These are phyloP conservation scores for Alternaria triticina DNA, from an alignment of 2,329 filamentous ascomycete species.

Conservation along the genomic window DNA sequence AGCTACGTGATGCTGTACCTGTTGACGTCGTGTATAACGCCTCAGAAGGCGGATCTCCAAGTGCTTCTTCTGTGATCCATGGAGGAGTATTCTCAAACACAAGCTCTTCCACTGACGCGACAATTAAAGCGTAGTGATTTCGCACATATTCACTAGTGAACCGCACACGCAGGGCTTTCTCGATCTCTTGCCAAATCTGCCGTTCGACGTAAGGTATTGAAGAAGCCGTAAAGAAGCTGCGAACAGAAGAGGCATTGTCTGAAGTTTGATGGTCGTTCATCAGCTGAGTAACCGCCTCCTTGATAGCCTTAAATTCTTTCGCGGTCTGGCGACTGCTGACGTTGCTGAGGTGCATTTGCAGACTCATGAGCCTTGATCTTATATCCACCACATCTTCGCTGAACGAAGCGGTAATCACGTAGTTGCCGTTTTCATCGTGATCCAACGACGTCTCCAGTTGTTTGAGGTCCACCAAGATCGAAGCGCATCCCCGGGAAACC, in stretches of 20 bases:
- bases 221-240: not conserved
- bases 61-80: too few relatives aligned
- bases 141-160: too few relatives aligned
- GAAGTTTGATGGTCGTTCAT: accelerated
- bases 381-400: not conserved
- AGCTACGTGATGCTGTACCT: too few relatives aligned
- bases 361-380: not conserved
- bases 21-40: too few relatives aligned
- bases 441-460: accelerated
- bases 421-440: not conserved
- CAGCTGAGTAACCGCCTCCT: not conserved
- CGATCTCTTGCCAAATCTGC: too few relatives aligned
- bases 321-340: not conserved
- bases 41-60: too few relatives aligned
- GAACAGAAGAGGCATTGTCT: not conserved
- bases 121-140: too few relatives aligned
- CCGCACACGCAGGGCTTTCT: too few relatives aligned
- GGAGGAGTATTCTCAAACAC: too few relatives aligned
- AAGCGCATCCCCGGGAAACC: not conserved
- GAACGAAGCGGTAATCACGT: not conserved
- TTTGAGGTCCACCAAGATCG: not conserved
- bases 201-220: too few relatives aligned
- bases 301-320: not conserved
- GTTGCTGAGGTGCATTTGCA: not conserved
- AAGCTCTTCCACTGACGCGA: too few relatives aligned